Base-by-base conservation (phyloP, 441 rosid genomes). In the Theobroma grandiflorum region DNA sequence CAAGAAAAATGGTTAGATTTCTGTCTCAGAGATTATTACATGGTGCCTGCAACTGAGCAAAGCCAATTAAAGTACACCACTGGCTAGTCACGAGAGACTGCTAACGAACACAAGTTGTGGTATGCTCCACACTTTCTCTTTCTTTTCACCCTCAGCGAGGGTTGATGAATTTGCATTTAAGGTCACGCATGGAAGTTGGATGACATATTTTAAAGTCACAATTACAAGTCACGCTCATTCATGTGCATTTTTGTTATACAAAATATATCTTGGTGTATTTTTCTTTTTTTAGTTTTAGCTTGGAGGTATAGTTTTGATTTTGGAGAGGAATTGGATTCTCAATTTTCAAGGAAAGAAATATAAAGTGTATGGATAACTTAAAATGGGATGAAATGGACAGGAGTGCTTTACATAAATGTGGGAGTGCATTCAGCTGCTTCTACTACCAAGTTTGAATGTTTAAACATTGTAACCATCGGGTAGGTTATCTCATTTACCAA, bases 201-300 rank as follows among this genome's bases (percentile, higher is more conserved):
- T 52, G 76, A 72, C 31, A 31, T 71, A 4, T 52, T 72, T 72
- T 52, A 72, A 33, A 59, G 33, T 72, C 76, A 55, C 20, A 72
- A 9, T 55, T 55, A 38, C 49, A 55, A 59, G 12, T 72, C 76
- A n/a, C n/a, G 49, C 12, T 6, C 3, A 72, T 55, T 72, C 76
- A 53, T 53, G 35, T 53, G 18, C 47, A 72, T 53, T 37, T 38
- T 72, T 18, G 11, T 7, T 5, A 8, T 6, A 35, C 10, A 1
- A 53, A 53, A 4, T 35, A 52, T 35, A 52, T 35, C 16, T 1
- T 4, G 22, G 8, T 9, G 20, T 15, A 1, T 49, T 47, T n/a
- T 12, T 52, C 16, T 52, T 49, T 11, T 3, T 14, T 40, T 40
- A 3, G 2, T 40, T 40, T 40, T 50, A 3, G 3, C 35, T 22